phyloP scores from a whole-genome alignment of 2,329 filamentous ascomycete species.

The Cladophialophora bantiana region DNA sequence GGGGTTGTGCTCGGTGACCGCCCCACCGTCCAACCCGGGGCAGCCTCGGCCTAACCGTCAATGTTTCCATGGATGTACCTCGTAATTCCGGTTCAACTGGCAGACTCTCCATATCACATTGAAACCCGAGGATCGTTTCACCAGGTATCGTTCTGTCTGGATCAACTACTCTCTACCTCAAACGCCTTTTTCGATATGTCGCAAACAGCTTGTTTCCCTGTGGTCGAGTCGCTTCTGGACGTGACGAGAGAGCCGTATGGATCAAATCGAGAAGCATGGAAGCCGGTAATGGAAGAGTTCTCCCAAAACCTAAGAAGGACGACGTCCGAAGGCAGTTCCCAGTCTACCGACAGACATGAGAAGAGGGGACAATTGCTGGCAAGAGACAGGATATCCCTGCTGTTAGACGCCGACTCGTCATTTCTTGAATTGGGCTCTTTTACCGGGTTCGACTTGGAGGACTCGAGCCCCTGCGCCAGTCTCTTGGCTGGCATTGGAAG shows the following conservation, averaged over 20 bases:
- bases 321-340: conserved; percentile 44
- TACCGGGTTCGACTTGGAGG: conserved; percentile 47
- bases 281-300: conserved; percentile 46
- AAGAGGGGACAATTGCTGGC: conserved; percentile 45
- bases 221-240: conserved; percentile 32
- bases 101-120: conserved; percentile 1
- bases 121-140: neutral
- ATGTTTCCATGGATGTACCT: neutral
- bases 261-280: conserved; percentile 41
- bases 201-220: conserved; percentile 14
- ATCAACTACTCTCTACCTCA: neutral
- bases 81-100: neutral
- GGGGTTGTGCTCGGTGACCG: neutral
- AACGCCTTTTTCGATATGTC: conserved; percentile 6
- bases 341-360: conserved; percentile 44
- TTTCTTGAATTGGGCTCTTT: conserved; percentile 51
- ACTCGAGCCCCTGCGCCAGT: conserved; percentile 49
- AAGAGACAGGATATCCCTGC: conserved; percentile 48
- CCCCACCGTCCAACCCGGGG: neutral
- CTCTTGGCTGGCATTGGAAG: conserved; percentile 51
- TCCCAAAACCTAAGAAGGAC: conserved; percentile 43
- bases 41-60: conserved; percentile 12
- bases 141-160: neutral
- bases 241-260: conserved; percentile 37
- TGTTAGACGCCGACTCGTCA: conserved; percentile 50